Evolutionary conservation across 768 basidiomycete species (phyloP), one percentile per base, ranked within the genome.

Genomic region (Cantharellus cinnabarinus): DNA sequence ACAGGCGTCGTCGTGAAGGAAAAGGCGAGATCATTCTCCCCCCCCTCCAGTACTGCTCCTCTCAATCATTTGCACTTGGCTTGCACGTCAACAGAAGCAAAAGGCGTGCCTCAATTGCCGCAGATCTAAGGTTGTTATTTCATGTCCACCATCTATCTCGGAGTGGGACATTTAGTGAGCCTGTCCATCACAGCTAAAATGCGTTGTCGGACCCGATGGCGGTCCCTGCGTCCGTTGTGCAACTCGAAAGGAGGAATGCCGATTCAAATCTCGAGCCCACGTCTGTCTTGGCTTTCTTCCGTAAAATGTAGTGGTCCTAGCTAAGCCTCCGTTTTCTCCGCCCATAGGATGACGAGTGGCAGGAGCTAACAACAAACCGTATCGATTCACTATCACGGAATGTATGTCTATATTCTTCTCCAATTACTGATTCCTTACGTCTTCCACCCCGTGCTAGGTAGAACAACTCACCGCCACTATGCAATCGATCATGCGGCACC

Each of bases 201-300:
- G 52, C 52, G 52, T 54, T 54, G 35, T 54, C 35, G 35, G 52
- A 10, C 7, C 52, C 35, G 10, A 54, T 7, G 52, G 52, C 35
- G 35, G 10, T 37, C 14, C 52, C 52, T 54, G 52, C 52, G 52
- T 54, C 35, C 52, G 52, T 7, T 54, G 52, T 37, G 35, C 52
- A 7, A 54, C 52, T 54, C 52, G 52, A 7, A 54, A 54, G 35
- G 52, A 54, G 52, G 52, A 54, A 37, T 54, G 52, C 35, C 52
- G 52, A 10, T 54, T 54, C 52, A 54, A 54, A 37, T 14, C 52
- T 10, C 52, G 52, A 10, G 52, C 52, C 52, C 52, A 54, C 38
- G 52, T 54, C 14, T 54, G 52, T 48, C 44, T 48, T 48, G 14
- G 52, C 52, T 10, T 54, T 54, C 10, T 7, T 10, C 52, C 52